phyloP scores from a whole-genome alignment of 169 alveolate genomes.

The Eimeria falciformis region DNA sequence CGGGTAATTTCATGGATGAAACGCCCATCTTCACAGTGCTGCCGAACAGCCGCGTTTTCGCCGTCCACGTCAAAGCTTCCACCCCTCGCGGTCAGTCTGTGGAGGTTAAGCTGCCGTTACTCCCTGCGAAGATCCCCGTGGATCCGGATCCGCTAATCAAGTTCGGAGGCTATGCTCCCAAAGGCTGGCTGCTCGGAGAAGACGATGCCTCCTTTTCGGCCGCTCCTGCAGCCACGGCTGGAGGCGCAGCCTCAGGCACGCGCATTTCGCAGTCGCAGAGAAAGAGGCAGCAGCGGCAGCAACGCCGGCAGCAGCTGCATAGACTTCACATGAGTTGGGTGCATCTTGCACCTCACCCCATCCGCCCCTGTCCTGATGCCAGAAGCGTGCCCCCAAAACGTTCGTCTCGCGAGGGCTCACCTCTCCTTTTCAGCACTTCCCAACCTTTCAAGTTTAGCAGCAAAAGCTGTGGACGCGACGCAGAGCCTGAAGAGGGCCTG shows the following conservation, averaged over 20 bases:
- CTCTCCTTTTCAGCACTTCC: not conserved
- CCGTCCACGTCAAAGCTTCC: not conserved
- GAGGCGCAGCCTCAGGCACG: constrained; percentile 23
- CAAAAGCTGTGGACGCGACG: not conserved
- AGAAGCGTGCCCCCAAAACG: constrained; percentile 49
- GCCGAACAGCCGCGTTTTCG: constrained; percentile 50
- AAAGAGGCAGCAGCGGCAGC: constrained; percentile 66
- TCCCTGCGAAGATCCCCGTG: not conserved
- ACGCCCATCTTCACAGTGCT: not conserved
- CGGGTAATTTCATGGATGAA: not conserved
- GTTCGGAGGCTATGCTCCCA: constrained; percentile 46
- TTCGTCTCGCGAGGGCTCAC: not conserved
- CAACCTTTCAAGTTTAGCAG: not conserved
- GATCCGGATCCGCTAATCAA: constrained; percentile 24
- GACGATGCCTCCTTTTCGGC: constrained; percentile 1
- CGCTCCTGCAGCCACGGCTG: constrained; percentile 28
- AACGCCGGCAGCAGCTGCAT: constrained; percentile 44
- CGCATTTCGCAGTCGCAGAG: constrained; percentile 61
- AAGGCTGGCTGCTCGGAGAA: constrained; percentile 59
- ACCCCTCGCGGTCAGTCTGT: not conserved
- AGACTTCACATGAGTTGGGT: constrained; percentile 52
- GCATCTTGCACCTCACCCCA: constrained; percentile 31
- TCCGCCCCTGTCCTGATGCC: constrained; percentile 15
- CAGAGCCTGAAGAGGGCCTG: not conserved
- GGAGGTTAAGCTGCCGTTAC: constrained; percentile 20